phyloP scores from a whole-genome alignment of 2,329 filamentous ascomycete genomes.

The Tolypocladium album region DNA sequence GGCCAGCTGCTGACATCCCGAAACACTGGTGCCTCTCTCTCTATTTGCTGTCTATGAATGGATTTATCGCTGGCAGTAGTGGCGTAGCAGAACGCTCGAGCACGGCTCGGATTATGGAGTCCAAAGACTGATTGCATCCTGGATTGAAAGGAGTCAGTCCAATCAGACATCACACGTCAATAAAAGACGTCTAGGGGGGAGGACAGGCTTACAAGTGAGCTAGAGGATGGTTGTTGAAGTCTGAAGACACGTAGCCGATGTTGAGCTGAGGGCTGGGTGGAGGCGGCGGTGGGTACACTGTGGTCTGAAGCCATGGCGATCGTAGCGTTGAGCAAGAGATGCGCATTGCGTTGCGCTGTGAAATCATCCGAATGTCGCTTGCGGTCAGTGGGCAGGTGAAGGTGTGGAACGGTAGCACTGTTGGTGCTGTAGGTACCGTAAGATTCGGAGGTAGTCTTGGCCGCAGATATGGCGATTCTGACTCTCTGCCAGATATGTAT shows the following conservation, averaged over 20 bases:
- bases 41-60: conserved; percentile 82
- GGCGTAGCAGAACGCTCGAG: conserved; percentile 88
- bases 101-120: conserved; percentile 62
- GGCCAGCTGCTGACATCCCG: conserved; percentile 81
- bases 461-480: conserved; percentile 50
- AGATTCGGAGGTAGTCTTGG: conserved; percentile 64
- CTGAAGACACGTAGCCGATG: conserved; percentile 91
- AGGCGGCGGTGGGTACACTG: conserved; percentile 73
- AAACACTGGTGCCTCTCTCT: conserved; percentile 84
- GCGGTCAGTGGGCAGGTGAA: conserved; percentile 92
- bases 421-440: conserved; percentile 77
- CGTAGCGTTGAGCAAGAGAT: conserved; percentile 86
- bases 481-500: conserved; percentile 51
- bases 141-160: neutral
- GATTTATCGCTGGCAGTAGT: conserved; percentile 88
- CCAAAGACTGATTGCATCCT: conserved; percentile 98
- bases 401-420: conserved; percentile 92
- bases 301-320: conserved; percentile 72
- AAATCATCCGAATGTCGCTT: conserved; percentile 85
- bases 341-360: conserved; percentile 83
- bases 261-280: conserved; percentile 79
- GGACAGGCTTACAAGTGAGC: conserved; percentile 59
- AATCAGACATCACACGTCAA: neutral
- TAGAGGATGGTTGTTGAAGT: conserved; percentile 97
- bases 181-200: no score